phyloP scores from a whole-genome alignment of 83 land plant genomes.

The Thuja plicata region DNA sequence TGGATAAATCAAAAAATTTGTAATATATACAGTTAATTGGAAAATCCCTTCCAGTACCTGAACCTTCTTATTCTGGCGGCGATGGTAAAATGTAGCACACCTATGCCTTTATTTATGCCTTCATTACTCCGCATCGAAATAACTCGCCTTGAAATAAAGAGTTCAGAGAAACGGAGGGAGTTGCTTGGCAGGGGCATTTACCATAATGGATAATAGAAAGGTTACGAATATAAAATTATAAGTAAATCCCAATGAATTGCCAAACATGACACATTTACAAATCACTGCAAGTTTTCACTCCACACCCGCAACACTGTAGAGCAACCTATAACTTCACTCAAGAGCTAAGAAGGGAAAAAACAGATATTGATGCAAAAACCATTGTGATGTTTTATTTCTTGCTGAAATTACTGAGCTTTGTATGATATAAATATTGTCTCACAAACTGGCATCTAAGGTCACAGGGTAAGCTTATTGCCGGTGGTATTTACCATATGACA shows the following conservation, averaged over 20 bases:
- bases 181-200: not conserved
- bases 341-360: too few species aligned
- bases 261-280: not conserved
- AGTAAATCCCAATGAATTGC: not conserved
- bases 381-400: not conserved
- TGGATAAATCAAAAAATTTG: not conserved
- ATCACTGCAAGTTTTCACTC: not conserved
- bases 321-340: not conserved
- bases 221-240: not conserved
- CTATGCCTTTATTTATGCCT: not conserved
- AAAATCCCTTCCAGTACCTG: not conserved
- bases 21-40: not conserved
- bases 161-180: not conserved
- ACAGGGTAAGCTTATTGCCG: not conserved
- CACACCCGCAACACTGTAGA: not conserved
- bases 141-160: not conserved
- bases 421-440: not conserved
- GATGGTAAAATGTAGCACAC: not conserved
- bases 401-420: not conserved
- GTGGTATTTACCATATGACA: not conserved
- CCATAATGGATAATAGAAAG: not conserved
- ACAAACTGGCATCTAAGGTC: not conserved
- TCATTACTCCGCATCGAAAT: not conserved
- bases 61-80: not conserved
- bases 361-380: not conserved